Evolutionary conservation across 2,329 filamentous ascomycete species (phyloP).

Genomic region (Bipolaris victoriae): DNA sequence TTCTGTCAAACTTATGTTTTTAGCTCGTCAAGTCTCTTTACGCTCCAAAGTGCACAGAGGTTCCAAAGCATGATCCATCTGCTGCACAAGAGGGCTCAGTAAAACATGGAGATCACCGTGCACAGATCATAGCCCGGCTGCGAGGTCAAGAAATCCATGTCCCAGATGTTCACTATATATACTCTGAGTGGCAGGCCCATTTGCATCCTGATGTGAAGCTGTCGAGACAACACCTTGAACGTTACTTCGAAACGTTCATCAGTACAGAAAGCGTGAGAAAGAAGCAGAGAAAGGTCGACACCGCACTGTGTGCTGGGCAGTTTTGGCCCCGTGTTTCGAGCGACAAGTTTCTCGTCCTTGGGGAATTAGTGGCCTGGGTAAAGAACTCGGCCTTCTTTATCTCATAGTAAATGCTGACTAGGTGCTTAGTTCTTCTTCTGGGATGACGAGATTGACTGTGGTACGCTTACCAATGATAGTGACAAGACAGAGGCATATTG

Average conservation of each 20-base stretch:
- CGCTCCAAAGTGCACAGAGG: not conserved
- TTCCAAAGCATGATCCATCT: not conserved
- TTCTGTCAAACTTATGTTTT: not conserved
- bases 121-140: conserved; percentile 6
- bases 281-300: conserved; percentile 13
- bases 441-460: conserved; percentile 21
- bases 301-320: conserved; percentile 10
- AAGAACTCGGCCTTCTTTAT: too few relatives aligned
- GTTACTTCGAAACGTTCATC: conserved; percentile 9
- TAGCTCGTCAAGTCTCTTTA: conserved; percentile 2
- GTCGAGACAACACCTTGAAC: conserved; percentile 9
- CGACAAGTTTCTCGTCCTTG: conserved; percentile 9
- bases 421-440: conserved; percentile 15
- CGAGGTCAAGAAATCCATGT: conserved; percentile 13
- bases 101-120: conserved; percentile 4
- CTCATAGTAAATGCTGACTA: not conserved
- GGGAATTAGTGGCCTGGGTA: conserved; percentile 16
- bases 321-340: conserved; percentile 12
- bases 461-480: conserved; percentile 13
- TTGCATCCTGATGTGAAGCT: conserved; percentile 6
- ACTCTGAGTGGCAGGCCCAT: conserved; percentile 9
- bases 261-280: conserved; percentile 9
- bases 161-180: conserved; percentile 12
- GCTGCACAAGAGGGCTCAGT: not conserved
- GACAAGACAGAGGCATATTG: conserved; percentile 19